Evolutionary conservation across 306 rosid species (phyloP).

Genomic region (Quercus berberidifolia): DNA sequence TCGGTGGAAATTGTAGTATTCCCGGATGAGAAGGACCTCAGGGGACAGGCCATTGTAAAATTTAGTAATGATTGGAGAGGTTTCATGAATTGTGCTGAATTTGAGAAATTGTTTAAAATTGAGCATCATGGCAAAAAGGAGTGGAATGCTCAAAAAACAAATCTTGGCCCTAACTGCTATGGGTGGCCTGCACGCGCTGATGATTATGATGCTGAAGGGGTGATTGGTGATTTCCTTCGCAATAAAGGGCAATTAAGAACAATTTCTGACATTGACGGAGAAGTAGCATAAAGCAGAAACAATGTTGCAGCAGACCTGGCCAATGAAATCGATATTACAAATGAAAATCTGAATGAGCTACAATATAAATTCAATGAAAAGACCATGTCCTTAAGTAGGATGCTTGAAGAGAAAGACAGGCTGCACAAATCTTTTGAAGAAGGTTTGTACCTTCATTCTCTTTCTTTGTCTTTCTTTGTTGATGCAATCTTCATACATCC

Average conservation of each 20-base stretch:
- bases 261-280: no score
- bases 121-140: constrained; percentile 49
- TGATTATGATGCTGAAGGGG: constrained; percentile 59
- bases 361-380: no score
- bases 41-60: constrained; percentile 44
- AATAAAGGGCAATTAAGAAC: constrained; percentile 59
- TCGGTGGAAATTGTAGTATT: constrained; percentile 48
- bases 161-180: constrained; percentile 35
- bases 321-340: no score
- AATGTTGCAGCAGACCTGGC: no score
- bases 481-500: no score
- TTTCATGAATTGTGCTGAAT: constrained; percentile 66
- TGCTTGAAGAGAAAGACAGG: no score
- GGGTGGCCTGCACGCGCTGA: constrained; percentile 93
- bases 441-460: no score
- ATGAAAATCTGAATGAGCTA: no score
- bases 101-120: constrained; percentile 62
- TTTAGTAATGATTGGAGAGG: constrained; percentile 79
- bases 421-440: no score
- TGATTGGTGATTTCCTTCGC: constrained; percentile 77
- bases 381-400: no score
- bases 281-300: no score
- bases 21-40: constrained; percentile 26
- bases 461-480: no score
- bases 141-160: constrained; percentile 45